These are phyloP conservation scores for Salvia sclarea DNA, from an alignment of 305 asterid genomes.

Conservation along the genomic window DNA sequence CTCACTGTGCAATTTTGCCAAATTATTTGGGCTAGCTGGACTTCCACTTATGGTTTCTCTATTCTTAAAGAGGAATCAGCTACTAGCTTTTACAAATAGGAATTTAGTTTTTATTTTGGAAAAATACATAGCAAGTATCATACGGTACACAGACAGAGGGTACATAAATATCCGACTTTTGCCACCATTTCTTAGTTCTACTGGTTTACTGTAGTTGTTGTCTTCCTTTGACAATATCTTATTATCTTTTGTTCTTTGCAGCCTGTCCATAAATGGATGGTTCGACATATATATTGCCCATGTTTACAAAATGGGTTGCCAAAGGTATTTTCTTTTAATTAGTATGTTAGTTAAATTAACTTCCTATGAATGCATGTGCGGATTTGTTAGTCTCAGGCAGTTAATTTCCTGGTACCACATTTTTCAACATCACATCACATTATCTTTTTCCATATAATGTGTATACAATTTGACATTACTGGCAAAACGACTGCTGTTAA, in stretches of 20 bases:
- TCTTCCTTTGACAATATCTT: slow-evolving; percentile 13
- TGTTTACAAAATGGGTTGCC: slow-evolving; percentile 91
- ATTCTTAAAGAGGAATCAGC: background rate
- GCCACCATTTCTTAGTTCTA: slow-evolving; percentile 12
- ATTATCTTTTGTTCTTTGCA: slow-evolving; percentile 43
- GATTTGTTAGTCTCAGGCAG: slow-evolving; percentile 13
- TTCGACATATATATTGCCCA: slow-evolving; percentile 93
- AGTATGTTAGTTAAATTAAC: slow-evolving; percentile 15
- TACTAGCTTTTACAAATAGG: background rate
- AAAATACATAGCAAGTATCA: background rate
- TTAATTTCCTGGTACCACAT: background rate
- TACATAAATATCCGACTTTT: slow-evolving; percentile 2
- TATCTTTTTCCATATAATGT: background rate
- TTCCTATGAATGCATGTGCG: slow-evolving; percentile 6
- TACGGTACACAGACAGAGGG: background rate
- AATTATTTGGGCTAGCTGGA: background rate
- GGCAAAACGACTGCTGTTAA: background rate
- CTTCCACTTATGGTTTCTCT: background rate
- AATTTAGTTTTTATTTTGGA: slow-evolving; percentile 4
- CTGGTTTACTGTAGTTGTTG: slow-evolving; percentile 26
- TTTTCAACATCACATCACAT: slow-evolving; percentile 9
- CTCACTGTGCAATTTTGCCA: background rate
- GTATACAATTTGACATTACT: slow-evolving; percentile 6
- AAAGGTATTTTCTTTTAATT: slow-evolving; percentile 55
- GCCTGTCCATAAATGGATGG: slow-evolving; percentile 99